These are phyloP conservation scores for Rhazya stricta DNA, from an alignment of 257 asterid genomes.

Conservation along the genomic window DNA sequence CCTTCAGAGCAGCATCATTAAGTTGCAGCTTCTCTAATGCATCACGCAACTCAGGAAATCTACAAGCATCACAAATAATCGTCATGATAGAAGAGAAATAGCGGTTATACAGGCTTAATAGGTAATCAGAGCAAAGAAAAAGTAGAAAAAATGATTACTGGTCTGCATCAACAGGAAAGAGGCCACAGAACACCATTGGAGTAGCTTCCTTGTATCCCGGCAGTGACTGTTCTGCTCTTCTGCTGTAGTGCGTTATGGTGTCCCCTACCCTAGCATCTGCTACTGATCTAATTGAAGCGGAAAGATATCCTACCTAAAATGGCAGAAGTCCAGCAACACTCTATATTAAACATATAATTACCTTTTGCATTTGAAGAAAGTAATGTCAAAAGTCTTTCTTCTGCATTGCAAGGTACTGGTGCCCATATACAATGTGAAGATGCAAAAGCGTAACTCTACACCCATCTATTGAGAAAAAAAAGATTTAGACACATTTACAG, in stretches of 20 bases:
- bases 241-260: constrained; percentile 74
- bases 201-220: constrained; percentile 98
- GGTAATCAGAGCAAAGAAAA: constrained; percentile 6
- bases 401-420: not conserved
- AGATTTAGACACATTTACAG: not conserved
- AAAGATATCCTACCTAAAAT: constrained; percentile 86
- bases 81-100: constrained; percentile 15
- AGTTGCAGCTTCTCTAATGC: constrained; percentile 95
- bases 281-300: constrained; percentile 95
- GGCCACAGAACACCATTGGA: constrained; percentile 99
- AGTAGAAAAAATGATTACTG: constrained; percentile 50
- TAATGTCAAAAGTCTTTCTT: not conserved
- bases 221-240: constrained; percentile 74
- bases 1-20: constrained; percentile 98
- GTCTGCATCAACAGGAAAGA: constrained; percentile 95
- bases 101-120: constrained; percentile 11
- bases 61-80: constrained; percentile 22
- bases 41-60: constrained; percentile 90
- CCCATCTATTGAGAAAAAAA: not conserved
- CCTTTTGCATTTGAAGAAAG: not conserved
- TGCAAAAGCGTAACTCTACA: not conserved
- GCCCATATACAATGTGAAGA: not conserved
- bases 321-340: constrained; percentile 18
- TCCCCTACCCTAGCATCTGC: constrained; percentile 99
- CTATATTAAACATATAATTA: not conserved